These are phyloP conservation scores for Sporothrix pallida DNA, from an alignment of 2,329 filamentous ascomycete species.

Conservation along the genomic window DNA sequence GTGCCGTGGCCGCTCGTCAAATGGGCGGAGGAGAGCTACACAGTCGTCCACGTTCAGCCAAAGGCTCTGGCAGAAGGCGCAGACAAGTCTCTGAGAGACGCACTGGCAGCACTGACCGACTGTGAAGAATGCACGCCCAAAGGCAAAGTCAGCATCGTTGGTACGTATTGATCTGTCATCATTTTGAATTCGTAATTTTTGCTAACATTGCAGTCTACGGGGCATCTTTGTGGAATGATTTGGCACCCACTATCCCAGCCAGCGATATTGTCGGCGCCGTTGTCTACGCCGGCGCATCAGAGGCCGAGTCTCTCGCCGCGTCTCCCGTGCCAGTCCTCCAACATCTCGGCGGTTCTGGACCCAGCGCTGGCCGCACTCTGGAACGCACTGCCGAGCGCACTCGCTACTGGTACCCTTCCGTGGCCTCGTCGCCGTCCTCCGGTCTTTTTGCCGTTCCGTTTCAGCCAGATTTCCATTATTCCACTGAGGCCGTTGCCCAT, in stretches of 20 bases:
- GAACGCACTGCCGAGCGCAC: background rate
- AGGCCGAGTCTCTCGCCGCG: background rate
- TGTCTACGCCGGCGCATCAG: background rate
- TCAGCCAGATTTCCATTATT: constrained; percentile 1
- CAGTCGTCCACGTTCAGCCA: constrained; percentile 60
- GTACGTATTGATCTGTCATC: background rate
- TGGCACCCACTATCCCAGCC: background rate
- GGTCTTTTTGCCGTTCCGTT: background rate
- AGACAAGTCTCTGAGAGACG: background rate
- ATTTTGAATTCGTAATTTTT: background rate
- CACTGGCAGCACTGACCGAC: background rate
- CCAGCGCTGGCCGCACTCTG: background rate
- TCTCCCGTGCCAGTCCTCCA: background rate
- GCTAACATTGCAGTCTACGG: background rate
- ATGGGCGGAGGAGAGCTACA: constrained; percentile 74
- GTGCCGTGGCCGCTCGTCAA: constrained; percentile 57
- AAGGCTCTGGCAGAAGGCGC: background rate
- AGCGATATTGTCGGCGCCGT: background rate
- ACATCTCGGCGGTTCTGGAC: background rate
- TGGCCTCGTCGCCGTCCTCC: background rate
- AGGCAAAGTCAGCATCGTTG: constrained; percentile 1
- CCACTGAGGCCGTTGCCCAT: background rate
- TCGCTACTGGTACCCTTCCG: constrained; percentile 11
- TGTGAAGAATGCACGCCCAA: background rate
- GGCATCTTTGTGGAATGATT: background rate